Percentiles rank a stretch among this genome's conserved stretches.
phyloP scores from a whole-genome alignment of 306 rosid species.

The Ormosia emarginata region DNA sequence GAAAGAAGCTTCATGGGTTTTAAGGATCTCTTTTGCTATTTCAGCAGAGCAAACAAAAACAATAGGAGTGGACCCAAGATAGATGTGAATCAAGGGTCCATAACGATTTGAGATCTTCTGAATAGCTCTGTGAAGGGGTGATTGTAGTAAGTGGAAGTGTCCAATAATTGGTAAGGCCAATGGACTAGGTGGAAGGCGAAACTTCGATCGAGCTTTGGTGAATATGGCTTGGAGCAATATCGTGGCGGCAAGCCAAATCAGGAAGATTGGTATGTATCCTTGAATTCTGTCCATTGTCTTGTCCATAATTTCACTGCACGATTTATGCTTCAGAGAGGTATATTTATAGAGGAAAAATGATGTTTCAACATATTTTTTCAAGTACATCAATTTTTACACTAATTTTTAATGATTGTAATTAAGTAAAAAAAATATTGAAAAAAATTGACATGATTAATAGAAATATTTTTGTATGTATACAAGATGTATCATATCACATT shows the following conservation, averaged over 20 bases:
- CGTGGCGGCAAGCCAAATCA: constrained; percentile 31
- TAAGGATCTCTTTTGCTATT: constrained; percentile 51
- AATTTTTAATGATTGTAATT: no score
- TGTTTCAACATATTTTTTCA: no score
- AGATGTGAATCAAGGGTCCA: constrained; percentile 51
- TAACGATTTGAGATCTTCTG: constrained; percentile 42
- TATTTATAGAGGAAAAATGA: background rate
- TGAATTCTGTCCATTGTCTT: constrained; percentile 35
- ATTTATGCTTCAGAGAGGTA: background rate
- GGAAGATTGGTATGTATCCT: constrained; percentile 37
- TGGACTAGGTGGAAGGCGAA: constrained; percentile 38
- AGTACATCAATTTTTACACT: no score
- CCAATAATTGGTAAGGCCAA: constrained; percentile 38
- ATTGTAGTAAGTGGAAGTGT: constrained; percentile 31
- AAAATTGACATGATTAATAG: no score
- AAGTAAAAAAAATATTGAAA: no score
- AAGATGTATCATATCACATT: no score
- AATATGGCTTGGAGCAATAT: constrained; percentile 32
- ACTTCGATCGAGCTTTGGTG: constrained; percentile 2
- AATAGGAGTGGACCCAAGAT: constrained; percentile 40
- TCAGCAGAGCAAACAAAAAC: constrained; percentile 51
- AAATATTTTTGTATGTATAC: no score
- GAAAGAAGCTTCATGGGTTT: constrained; percentile 44
- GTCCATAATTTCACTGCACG: background rate
- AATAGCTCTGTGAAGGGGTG: constrained; percentile 38